Evolutionary conservation across 129 eudicot species (phyloP).

Genomic region (Gnaphalium uliginosum): DNA sequence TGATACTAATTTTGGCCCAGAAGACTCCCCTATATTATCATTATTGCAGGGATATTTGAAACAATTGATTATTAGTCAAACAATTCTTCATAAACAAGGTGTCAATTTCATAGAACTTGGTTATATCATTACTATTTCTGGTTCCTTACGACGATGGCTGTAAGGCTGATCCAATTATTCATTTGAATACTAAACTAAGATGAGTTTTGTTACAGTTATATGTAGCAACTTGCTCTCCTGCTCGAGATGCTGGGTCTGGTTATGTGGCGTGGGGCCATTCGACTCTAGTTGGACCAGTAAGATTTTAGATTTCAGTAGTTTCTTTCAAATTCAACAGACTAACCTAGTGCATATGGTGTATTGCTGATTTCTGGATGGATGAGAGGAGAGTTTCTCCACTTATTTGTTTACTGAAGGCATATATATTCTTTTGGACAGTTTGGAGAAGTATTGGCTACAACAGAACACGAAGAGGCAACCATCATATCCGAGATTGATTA

Average conservation of each 20-base stretch:
- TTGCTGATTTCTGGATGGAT: constrained; percentile 3
- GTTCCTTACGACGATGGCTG: not conserved
- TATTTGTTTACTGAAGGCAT: not conserved
- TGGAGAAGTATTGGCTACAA: constrained; percentile 89
- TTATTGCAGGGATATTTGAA: not conserved
- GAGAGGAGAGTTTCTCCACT: not conserved
- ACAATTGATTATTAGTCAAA: not conserved
- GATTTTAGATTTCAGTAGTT: constrained; percentile 27
- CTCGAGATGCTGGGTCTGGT: constrained; percentile 81
- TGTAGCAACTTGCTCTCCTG: constrained; percentile 97
- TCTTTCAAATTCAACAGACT: not conserved
- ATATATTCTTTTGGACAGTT: constrained; percentile 41
- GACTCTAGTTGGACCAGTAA: constrained; percentile 91
- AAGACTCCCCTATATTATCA: not conserved
- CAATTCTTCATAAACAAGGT: not conserved
- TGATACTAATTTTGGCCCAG: not conserved
- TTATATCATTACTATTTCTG: not conserved
- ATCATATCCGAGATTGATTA: constrained; percentile 84
- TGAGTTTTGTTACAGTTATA: constrained; percentile 55
- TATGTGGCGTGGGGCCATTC: constrained; percentile 99
- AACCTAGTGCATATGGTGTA: not conserved
- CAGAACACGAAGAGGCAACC: constrained; percentile 85
- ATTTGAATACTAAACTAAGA: not conserved
- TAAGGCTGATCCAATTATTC: not conserved
- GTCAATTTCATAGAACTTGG: not conserved